A percentile compares a stretch with the other conserved stretches of the same genome.
Evolutionary conservation across 495 filamentous ascomycete species (phyloP).

Genomic region (Filosporella fistucella): DNA sequence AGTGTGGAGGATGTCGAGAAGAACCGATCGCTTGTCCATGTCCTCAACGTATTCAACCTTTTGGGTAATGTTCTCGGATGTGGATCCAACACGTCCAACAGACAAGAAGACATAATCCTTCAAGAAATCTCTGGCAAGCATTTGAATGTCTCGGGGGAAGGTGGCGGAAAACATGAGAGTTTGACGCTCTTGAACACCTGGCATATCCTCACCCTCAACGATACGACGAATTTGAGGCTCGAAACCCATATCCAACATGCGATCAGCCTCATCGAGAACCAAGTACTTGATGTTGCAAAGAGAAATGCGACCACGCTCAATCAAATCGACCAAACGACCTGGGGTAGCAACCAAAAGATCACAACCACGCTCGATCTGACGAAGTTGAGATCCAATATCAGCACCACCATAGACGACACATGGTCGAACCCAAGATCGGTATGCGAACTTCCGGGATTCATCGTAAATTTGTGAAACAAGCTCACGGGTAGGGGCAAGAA

Average conservation of each 20-base stretch:
- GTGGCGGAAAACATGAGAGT: slow-evolving; percentile 99
- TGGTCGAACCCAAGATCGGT: slow-evolving; percentile 97
- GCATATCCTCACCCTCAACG: slow-evolving; percentile 98
- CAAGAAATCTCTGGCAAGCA: slow-evolving; percentile 95
- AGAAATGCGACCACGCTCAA: slow-evolving; percentile 97
- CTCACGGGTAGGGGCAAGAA: slow-evolving; percentile 94
- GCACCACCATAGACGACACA: slow-evolving; percentile 99
- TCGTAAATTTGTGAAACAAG: slow-evolving; percentile 98
- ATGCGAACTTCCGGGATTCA: slow-evolving; percentile 95
- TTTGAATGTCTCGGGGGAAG: slow-evolving; percentile 98
- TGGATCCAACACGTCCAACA: slow-evolving; percentile 98
- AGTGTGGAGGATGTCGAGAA: slow-evolving; percentile 95
- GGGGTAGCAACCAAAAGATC: slow-evolving; percentile 97
- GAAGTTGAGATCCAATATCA: slow-evolving; percentile 94
- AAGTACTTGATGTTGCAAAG: slow-evolving; percentile 96
- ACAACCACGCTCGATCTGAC: slow-evolving; percentile 95
- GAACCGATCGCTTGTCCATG: slow-evolving; percentile 91
- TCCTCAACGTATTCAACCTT: slow-evolving; percentile 99
- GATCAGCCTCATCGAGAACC: slow-evolving; percentile 98
- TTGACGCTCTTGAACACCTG: slow-evolving; percentile 75
- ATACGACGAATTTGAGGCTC: slow-evolving; percentile 99
- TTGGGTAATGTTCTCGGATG: slow-evolving; percentile 98
- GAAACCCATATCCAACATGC: slow-evolving; percentile 99
- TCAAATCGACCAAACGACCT: slow-evolving; percentile 93
- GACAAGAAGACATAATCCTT: slow-evolving; percentile 99